Conservation (phyloP, 352 stramenopile genomes). For the Pythium guiyangense region DNA sequence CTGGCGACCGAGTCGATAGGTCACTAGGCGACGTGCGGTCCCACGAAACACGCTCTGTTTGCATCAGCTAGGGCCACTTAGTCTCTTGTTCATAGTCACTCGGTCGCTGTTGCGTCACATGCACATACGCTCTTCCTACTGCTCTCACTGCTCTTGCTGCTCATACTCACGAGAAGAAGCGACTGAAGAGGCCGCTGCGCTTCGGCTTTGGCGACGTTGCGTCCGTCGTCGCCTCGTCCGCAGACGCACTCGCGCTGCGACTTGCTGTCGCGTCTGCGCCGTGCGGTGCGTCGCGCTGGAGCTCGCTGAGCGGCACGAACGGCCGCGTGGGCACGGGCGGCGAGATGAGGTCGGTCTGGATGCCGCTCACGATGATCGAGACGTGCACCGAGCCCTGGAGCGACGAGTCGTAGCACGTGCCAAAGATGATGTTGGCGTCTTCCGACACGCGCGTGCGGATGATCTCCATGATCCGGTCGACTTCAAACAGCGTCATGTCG, state of each 20-base stretch:
- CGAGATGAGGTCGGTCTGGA: slow-evolving; percentile 82
- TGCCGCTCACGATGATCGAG: slow-evolving; percentile 87
- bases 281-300: slow-evolving; percentile 28
- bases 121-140: background rate
- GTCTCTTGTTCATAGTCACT: background rate
- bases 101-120: background rate
- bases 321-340: slow-evolving; percentile 52
- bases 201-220: slow-evolving; percentile 8
- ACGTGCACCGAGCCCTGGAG: slow-evolving; percentile 79
- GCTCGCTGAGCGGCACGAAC: slow-evolving; percentile 38
- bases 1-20: too few species aligned
- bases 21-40: too few species aligned
- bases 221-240: slow-evolving; percentile 14
- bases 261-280: slow-evolving; percentile 10
- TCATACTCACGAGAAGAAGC: slow-evolving; percentile 66
- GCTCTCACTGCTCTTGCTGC: background rate
- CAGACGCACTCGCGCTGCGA: slow-evolving; percentile 1
- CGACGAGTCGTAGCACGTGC: slow-evolving; percentile 83
- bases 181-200: slow-evolving; percentile 55
- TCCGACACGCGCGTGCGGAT: slow-evolving; percentile 74
- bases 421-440: slow-evolving; percentile 89
- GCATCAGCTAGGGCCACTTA: too few species aligned
- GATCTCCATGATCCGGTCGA: slow-evolving; percentile 87
- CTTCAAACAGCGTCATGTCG: slow-evolving; percentile 93
- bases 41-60: background rate